A percentile compares a stretch with the other conserved stretches of the same genome.
Conservation (phyloP, 345 rosid species). For the Eucalyptus victrix region DNA sequence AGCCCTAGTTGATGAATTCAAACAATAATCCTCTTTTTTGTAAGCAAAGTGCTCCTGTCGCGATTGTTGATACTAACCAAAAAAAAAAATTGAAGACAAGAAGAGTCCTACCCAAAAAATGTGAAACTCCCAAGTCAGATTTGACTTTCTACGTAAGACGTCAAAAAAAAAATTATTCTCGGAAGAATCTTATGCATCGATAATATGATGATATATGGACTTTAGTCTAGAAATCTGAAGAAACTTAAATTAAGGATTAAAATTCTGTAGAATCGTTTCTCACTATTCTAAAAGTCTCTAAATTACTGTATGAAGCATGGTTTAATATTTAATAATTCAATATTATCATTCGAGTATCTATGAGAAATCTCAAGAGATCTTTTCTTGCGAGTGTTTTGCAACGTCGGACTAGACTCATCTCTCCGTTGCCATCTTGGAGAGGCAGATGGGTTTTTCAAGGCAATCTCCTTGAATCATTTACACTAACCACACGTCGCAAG, state of each 20-base stretch:
- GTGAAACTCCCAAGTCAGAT: not conserved
- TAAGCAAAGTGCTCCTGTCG: not conserved
- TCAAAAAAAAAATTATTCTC: not conserved
- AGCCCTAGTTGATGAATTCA: not conserved
- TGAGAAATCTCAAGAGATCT: not conserved
- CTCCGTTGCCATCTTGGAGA: not conserved
- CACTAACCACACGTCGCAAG: not conserved
- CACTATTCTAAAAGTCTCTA: not conserved
- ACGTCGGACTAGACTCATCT: not conserved
- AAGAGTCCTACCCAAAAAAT: not conserved
- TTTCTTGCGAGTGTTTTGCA: not conserved
- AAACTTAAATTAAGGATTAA: not conserved
- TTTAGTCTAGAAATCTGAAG: rapidly evolving
- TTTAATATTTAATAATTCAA: not conserved
- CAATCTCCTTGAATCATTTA: not conserved
- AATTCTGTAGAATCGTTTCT: not conserved
- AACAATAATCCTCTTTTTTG: not conserved
- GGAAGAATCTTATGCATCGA: not conserved
- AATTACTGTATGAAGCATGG: not conserved
- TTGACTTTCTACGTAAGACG: not conserved
- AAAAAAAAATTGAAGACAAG: not conserved
- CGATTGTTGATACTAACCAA: no score
- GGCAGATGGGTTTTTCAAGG: not conserved
- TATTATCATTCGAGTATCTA: not conserved
- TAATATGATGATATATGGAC: not conserved